Evolutionary conservation across 352 stramenopile genomes (phyloP), one percentile per base, ranked within the genome.

Genomic region (Pythium sp.): DNA sequence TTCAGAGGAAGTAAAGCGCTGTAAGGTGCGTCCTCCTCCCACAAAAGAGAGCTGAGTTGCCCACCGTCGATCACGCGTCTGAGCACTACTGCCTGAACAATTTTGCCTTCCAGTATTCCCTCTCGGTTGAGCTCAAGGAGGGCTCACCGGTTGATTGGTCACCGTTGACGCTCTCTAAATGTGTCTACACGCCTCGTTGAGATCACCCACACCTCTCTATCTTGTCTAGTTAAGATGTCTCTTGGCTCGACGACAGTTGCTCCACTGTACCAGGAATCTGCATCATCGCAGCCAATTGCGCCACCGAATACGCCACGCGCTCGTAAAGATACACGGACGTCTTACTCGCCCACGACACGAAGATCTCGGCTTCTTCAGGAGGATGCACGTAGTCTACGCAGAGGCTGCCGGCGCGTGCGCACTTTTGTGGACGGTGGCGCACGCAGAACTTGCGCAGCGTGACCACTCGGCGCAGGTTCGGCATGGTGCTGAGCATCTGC

Each of bases 391-490:
- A 95, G 12, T 85, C 72, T 26, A 88, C 67, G 67, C 87, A 95
- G 56, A 73, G 78, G 59, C 82, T 93, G 9, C 70, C 68, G 28
- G 78, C 74, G 47, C 81, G 81, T 38, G 54, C 57, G 69, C 87
- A 95, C 72, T 89, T 90, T 26, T 79, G 67, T 30, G 80, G 66
- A 1, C 87, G 83, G 61, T 95, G 87, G 56, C 87, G 85, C 63
- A 89, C 85, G 60, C 87, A 95, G 47, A 95, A 82, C 73, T 92
- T 91, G 57, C 84, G 84, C 62, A 95, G 73, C 41, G 82, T 92
- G 22, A 95, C 78, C 24, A 95, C 72, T 22, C 85, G 84, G 7
- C 78, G 76, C 28, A 95, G 68, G 6, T 91, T 85, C 5, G 77
- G 65, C 73, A 95, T 84, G 36, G 68, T 58, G 49, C 75, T 83